These are phyloP conservation scores for Colletotrichum liriopes DNA, from an alignment of 2,329 filamentous ascomycete species.

Conservation along the genomic window DNA sequence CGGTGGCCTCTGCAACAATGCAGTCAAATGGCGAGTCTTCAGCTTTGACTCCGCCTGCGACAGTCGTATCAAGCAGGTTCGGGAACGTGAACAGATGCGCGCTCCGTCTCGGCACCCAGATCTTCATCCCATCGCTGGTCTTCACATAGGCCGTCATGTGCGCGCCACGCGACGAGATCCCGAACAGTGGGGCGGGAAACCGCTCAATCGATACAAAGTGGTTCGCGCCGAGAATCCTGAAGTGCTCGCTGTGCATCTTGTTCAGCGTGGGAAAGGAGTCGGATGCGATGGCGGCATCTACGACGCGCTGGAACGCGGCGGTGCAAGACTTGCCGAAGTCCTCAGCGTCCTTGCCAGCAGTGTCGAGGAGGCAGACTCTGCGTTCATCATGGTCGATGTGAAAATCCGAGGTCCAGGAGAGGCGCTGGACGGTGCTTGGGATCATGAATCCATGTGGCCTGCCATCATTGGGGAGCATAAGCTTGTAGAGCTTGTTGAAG, in stretches of 20 bases:
- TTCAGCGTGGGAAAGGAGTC: slow-evolving; percentile 56
- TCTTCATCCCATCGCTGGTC: slow-evolving; percentile 64
- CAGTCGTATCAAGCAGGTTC: slow-evolving; percentile 83
- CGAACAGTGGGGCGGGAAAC: slow-evolving; percentile 75
- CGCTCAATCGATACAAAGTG: slow-evolving; percentile 68
- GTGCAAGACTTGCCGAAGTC: slow-evolving; percentile 52
- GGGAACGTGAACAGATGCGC: slow-evolving; percentile 80
- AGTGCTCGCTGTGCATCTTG: slow-evolving; percentile 60
- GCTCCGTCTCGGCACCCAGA: slow-evolving; percentile 82
- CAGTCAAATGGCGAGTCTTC: slow-evolving; percentile 77
- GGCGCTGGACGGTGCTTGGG: slow-evolving; percentile 59
- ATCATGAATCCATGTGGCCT: slow-evolving; percentile 67
- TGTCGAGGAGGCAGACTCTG: slow-evolving; percentile 52
- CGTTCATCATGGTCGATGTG: slow-evolving; percentile 51
- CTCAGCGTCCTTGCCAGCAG: slow-evolving; percentile 44
- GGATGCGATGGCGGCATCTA: slow-evolving; percentile 55
- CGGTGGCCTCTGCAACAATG: slow-evolving; percentile 79
- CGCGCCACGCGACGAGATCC: slow-evolving; percentile 75
- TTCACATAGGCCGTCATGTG: slow-evolving; percentile 76
- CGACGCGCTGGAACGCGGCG: slow-evolving; percentile 56
- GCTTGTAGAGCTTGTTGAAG: slow-evolving; percentile 61
- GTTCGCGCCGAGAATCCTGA: slow-evolving; percentile 57
- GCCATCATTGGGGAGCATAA: slow-evolving; percentile 61
- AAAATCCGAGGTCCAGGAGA: slow-evolving; percentile 64
- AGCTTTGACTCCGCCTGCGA: slow-evolving; percentile 82